These are phyloP conservation scores for Pichia sp. DNA, from an alignment of 1,139 yeast species.

Conservation along the genomic window DNA sequence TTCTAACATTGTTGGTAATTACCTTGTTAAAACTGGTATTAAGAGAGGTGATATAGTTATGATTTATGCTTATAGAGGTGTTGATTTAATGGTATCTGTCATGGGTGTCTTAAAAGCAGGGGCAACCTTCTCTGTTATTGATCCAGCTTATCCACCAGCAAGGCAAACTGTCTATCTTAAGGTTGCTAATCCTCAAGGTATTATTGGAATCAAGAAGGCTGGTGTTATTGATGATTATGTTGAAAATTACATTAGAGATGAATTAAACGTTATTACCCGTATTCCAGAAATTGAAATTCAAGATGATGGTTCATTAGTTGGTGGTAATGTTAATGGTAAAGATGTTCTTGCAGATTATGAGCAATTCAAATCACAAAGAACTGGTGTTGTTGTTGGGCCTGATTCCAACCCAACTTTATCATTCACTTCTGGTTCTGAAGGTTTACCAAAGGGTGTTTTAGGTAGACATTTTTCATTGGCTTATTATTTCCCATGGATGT, in stretches of 20 bases:
- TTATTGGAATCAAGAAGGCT: conserved; percentile 85
- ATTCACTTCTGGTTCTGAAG: conserved; percentile 98
- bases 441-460: conserved; percentile 95
- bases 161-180: conserved; percentile 88
- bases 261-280: conserved; percentile 63
- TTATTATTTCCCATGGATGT: conserved; percentile 98
- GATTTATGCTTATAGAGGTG: conserved; percentile 97
- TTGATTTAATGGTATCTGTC: conserved; percentile 91
- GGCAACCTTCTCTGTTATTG: conserved; percentile 96
- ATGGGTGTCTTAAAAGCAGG: conserved; percentile 98
- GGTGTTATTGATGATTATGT: conserved; percentile 75
- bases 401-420: conserved; percentile 95
- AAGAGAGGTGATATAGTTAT: conserved; percentile 89
- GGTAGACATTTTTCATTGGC: conserved; percentile 97
- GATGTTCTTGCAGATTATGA: conserved; percentile 51
- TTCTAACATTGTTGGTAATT: conserved; percentile 90
- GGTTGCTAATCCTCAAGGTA: conserved; percentile 89
- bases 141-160: conserved; percentile 98
- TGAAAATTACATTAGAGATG: conserved; percentile 63
- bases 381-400: conserved; percentile 95
- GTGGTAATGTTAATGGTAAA: conserved; percentile 50
- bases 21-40: conserved; percentile 74
- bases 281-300: conserved; percentile 72
- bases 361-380: conserved; percentile 44
- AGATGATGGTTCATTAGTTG: conserved; percentile 69